These are phyloP conservation scores for Oryza rufipogon DNA, from an alignment of 176 grass and related monocot genomes.

Conservation along the genomic window DNA sequence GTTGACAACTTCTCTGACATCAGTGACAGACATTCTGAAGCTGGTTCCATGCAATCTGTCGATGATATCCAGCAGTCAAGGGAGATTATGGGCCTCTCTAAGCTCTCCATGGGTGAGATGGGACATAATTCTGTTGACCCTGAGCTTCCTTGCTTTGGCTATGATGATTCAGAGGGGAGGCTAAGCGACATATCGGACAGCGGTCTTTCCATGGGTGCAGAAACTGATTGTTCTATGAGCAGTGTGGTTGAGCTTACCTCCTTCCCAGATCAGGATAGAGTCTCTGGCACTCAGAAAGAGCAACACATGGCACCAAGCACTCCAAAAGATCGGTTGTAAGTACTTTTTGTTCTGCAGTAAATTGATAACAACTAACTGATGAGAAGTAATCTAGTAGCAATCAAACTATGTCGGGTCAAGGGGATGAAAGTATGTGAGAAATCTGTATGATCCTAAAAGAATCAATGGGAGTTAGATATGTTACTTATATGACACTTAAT, in stretches of 20 bases:
- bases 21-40: slow-evolving; percentile 74
- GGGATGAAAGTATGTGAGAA: not conserved
- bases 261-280: slow-evolving; percentile 58
- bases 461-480: not conserved
- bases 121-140: slow-evolving; percentile 47
- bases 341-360: slow-evolving; percentile 5
- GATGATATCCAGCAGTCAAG: slow-evolving; percentile 51
- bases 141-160: slow-evolving; percentile 59
- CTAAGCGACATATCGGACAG: slow-evolving; percentile 90
- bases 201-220: slow-evolving; percentile 76
- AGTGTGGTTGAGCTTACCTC: slow-evolving; percentile 54
- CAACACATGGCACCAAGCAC: slow-evolving; percentile 28
- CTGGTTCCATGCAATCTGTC: slow-evolving; percentile 63
- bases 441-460: not conserved
- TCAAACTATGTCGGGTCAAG: not conserved
- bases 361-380: not conserved
- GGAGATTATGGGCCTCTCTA: slow-evolving; percentile 44
- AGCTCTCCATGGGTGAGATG: slow-evolving; percentile 15
- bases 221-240: slow-evolving; percentile 75
- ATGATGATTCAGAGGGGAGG: slow-evolving; percentile 71
- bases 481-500: not conserved
- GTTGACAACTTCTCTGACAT: slow-evolving; percentile 64
- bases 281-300: slow-evolving; percentile 40
- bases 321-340: slow-evolving; percentile 61
- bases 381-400: no score